Base-by-base conservation (phyloP, 371 early-diverging fungal genomes). In the Lichtheimia corymbifera region DNA sequence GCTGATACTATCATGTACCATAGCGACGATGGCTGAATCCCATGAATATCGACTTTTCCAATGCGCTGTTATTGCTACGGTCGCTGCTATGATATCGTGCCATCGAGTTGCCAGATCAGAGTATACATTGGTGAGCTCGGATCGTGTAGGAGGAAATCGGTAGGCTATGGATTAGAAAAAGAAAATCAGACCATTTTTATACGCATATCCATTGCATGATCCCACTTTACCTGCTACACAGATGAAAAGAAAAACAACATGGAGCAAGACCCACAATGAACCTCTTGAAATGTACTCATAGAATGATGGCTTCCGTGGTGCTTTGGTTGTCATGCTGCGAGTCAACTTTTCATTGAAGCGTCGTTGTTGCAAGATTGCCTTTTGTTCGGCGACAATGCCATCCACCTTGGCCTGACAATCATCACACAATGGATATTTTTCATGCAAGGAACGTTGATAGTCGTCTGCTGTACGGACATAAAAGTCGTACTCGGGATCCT, bases 371-470 rank as follows among this genome's bases (percentile, higher is more conserved):
- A 62, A 50, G 13, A 45, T 27, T 0, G 27, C 62, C 45, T 47
- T 54, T 53, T 62, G 67, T 40, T 62, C 55, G 11, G 47, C 59
- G 5, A 62, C 55, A 22, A 63, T 17, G 6, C 52, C 52, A 18
- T 67, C 63, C 2, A 67, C 44, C n/a, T 51, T 62, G 15, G 55
- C 49, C 18, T 64, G 53, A 25, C 68, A 68, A 24, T 61, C 51
- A 51, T 58, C 64, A 53, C 68, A 68, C 13, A 68, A 40, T 11
- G 68, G 60, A 53, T 68, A 54, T 41, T 64, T 68, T 50, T 64
- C 55, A 42, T 68, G 61, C 14, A 68, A 50, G 7, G 53, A 53
- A 20, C 25, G 28, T 44, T 64, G 50, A 24, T 68, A 61, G 12
- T 53, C 58, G 24, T 62, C 59, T 22, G 68, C 64, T 9, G 60